Percentiles rank a stretch among this genome's conserved stretches.
Evolutionary conservation across 306 rosid genomes (phyloP).

Genomic region (Rosa chinensis): DNA sequence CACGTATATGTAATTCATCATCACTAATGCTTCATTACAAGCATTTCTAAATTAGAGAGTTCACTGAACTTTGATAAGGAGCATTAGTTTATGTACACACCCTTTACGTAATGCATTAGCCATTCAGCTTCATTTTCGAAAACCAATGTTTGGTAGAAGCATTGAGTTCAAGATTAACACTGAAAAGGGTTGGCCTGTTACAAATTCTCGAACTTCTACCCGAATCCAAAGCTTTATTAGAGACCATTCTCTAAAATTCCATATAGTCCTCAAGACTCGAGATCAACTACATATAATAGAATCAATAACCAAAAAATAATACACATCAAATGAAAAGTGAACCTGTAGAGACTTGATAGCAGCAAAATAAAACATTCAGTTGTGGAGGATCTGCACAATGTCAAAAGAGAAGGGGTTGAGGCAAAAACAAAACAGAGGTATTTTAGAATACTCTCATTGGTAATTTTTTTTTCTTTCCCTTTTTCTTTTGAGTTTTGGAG

Average conservation of each 20-base stretch:
- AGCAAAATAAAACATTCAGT: too few relatives aligned
- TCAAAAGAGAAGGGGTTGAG: not conserved
- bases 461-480: not conserved
- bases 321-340: too few relatives aligned
- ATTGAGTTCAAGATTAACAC: too few relatives aligned
- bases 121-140: not conserved
- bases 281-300: too few relatives aligned
- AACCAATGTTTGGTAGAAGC: too few relatives aligned
- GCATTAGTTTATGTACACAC: not conserved
- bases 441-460: conserved; percentile 8
- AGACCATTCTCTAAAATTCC: too few relatives aligned
- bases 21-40: not conserved
- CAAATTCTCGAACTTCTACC: too few relatives aligned
- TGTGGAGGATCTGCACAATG: not conserved
- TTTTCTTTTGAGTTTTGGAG: not conserved
- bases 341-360: not conserved
- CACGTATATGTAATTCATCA: not conserved
- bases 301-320: too few relatives aligned
- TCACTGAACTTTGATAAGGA: not conserved
- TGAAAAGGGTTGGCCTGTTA: too few relatives aligned
- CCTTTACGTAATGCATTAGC: not conserved
- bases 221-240: too few relatives aligned
- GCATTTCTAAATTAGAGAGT: not conserved
- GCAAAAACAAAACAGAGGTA: conserved; percentile 4
- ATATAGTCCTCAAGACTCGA: too few relatives aligned